These are phyloP conservation scores for Mortierella polycephala DNA, from an alignment of 371 early-diverging fungal species.

Conservation along the genomic window DNA sequence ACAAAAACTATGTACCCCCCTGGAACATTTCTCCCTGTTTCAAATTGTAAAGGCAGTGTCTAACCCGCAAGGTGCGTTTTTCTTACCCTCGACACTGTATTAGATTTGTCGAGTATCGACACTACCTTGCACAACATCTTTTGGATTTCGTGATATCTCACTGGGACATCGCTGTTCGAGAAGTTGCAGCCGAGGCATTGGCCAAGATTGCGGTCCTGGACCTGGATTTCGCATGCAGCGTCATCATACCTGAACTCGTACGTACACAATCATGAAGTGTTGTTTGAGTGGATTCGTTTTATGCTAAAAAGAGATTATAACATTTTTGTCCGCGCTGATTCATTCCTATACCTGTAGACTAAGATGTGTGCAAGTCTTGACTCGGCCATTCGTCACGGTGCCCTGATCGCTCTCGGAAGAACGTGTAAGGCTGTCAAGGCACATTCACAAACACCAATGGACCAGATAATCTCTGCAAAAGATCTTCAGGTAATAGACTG, in stretches of 20 bases:
- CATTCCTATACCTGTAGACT: constrained; percentile 59
- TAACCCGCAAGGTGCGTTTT: neutral
- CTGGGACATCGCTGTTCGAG: constrained; percentile 90
- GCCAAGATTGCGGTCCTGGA: constrained; percentile 69
- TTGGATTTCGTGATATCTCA: constrained; percentile 71
- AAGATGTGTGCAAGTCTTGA: constrained; percentile 67
- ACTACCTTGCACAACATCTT: constrained; percentile 79
- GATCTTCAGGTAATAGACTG: constrained; percentile 17
- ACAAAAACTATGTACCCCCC: neutral
- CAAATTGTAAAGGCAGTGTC: neutral
- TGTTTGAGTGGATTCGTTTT: neutral
- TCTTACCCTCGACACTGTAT: neutral
- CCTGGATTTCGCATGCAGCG: constrained; percentile 64
- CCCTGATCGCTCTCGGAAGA: constrained; percentile 77
- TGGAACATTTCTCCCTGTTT: neutral
- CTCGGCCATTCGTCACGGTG: constrained; percentile 81
- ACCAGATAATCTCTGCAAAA: constrained; percentile 22
- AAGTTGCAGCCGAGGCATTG: constrained; percentile 79
- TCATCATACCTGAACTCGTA: constrained; percentile 62
- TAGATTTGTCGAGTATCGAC: constrained; percentile 81
- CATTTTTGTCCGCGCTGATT: neutral
- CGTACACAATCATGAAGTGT: neutral
- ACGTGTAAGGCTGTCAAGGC: constrained; percentile 65
- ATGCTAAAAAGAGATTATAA: neutral
- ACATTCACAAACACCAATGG: constrained; percentile 14